Evolutionary conservation across 2,329 filamentous ascomycete genomes (phyloP).

Genomic region (Paraconiothyrium sp.): DNA sequence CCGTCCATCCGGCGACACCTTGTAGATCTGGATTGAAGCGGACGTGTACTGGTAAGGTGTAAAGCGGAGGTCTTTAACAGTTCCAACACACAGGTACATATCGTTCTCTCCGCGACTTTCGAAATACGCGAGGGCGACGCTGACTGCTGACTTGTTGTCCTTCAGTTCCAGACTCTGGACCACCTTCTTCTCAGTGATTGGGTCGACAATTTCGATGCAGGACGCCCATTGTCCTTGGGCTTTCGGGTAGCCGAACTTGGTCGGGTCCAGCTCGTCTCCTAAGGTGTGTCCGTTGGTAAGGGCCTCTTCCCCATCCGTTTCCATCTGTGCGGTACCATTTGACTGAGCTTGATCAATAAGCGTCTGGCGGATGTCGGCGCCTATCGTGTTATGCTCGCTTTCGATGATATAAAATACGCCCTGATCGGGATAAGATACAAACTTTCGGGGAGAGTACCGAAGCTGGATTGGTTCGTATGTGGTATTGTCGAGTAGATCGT

Average conservation of each 20-base stretch:
- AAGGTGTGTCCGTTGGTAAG: conserved; percentile 28
- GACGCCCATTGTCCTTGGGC: conserved; percentile 92
- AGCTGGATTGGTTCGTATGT: conserved; percentile 87
- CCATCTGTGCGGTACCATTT: conserved; percentile 21
- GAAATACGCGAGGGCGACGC: conserved; percentile 84
- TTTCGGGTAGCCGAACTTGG: conserved; percentile 89
- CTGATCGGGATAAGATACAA: conserved; percentile 86
- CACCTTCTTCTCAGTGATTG: conserved; percentile 73
- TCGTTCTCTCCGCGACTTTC: conserved; percentile 83
- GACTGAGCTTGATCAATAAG: conserved; percentile 73
- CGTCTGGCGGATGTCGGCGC: conserved; percentile 77
- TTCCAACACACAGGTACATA: conserved; percentile 91
- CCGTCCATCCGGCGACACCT: conserved; percentile 85
- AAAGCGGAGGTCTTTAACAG: conserved; percentile 86
- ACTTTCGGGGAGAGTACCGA: conserved; percentile 87
- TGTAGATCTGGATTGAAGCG: conserved; percentile 92
- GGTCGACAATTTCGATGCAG: conserved; percentile 92
- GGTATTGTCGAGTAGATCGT: conserved; percentile 84
- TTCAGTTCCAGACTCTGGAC: conserved; percentile 82
- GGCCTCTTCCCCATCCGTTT: conserved; percentile 42
- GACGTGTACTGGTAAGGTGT: conserved; percentile 75
- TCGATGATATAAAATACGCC: conserved; percentile 94
- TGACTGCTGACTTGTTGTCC: conserved; percentile 91
- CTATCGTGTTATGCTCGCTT: conserved; percentile 89
- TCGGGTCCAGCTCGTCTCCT: conserved; percentile 71